Evolutionary conservation across 2,329 filamentous ascomycete species (phyloP).

Genomic region (Stachybotrys chlorohalonatus): DNA sequence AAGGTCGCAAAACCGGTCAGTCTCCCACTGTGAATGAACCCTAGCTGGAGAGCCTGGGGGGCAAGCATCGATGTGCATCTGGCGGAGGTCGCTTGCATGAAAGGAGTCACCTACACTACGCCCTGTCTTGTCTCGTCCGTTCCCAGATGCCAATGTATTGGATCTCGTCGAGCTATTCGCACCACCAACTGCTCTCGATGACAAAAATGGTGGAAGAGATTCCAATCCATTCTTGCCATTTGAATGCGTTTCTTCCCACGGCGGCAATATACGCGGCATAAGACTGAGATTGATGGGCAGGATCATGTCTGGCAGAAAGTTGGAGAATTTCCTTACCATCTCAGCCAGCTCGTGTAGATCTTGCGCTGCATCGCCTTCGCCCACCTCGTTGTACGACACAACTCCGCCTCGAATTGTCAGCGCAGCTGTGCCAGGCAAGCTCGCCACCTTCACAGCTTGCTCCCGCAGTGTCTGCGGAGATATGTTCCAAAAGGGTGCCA

Average conservation of each 20-base stretch:
- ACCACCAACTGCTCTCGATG: background rate
- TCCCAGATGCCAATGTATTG: background rate
- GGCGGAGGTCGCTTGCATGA: conserved; percentile 24
- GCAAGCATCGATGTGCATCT: conserved; percentile 45
- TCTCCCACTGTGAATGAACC: conserved; percentile 52
- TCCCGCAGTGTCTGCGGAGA: conserved; percentile 58
- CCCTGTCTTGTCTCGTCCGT: background rate
- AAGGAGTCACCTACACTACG: background rate
- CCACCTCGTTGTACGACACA: conserved; percentile 30
- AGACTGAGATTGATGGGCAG: conserved; percentile 68
- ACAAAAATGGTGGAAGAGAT: background rate
- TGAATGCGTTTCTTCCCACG: conserved; percentile 48
- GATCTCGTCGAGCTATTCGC: background rate
- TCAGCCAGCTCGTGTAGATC: conserved; percentile 38
- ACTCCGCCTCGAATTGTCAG: conserved; percentile 57
- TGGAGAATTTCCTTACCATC: conserved; percentile 64
- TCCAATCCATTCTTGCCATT: conserved; percentile 1
- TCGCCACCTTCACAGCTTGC: conserved; percentile 33
- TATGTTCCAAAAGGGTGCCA: conserved; percentile 71
- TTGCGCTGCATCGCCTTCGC: conserved; percentile 21
- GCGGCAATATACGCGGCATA: conserved; percentile 29
- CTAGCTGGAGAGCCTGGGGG: conserved; percentile 52
- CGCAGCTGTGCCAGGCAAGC: conserved; percentile 33
- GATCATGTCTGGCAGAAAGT: conserved; percentile 73
- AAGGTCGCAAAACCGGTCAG: conserved; percentile 51